These are phyloP conservation scores for Bondarzewia mesenterica DNA, from an alignment of 1,284 basidiomycete species.

Conservation along the genomic window DNA sequence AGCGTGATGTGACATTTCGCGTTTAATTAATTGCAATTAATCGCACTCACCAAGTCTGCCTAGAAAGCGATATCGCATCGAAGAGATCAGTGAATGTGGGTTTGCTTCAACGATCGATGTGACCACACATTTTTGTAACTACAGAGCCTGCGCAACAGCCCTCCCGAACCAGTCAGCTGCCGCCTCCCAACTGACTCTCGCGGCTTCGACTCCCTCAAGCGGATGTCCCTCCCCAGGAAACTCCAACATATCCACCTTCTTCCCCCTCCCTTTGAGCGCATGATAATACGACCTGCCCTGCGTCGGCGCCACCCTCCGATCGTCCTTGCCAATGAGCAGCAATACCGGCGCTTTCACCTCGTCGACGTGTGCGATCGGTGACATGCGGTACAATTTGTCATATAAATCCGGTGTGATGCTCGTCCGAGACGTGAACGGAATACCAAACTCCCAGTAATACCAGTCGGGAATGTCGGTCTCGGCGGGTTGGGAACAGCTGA, in stretches of 20 bases:
- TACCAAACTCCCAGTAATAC: slow-evolving; percentile 54
- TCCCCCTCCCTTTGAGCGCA: slow-evolving; percentile 41
- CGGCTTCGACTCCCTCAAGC: slow-evolving; percentile 53
- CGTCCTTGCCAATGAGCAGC: slow-evolving; percentile 51
- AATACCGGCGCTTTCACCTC: slow-evolving; percentile 47
- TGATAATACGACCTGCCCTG: slow-evolving; percentile 63
- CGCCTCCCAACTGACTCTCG: slow-evolving; percentile 42
- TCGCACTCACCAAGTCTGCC: too few species aligned
- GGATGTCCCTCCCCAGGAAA: slow-evolving; percentile 59
- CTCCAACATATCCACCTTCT: slow-evolving; percentile 48
- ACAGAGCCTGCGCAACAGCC: too few species aligned
- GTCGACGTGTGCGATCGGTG: slow-evolving; percentile 51
- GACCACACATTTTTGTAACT: too few species aligned
- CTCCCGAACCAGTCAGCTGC: slow-evolving; percentile 41
- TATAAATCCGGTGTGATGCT: slow-evolving; percentile 39
- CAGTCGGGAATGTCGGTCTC: slow-evolving; percentile 69
- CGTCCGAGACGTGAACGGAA: slow-evolving; percentile 22
- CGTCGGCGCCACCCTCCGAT: slow-evolving; percentile 55
- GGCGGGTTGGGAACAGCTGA: slow-evolving; percentile 44
- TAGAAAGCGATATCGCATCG: too few species aligned
- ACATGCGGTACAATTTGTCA: slow-evolving; percentile 36
- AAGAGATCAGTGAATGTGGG: too few species aligned
- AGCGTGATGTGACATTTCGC: too few species aligned
- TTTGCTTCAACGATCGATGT: too few species aligned
- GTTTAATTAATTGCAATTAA: too few species aligned